Evolutionary conservation across 306 rosid species (phyloP).

Genomic region (Lathyrus oleraceus): DNA sequence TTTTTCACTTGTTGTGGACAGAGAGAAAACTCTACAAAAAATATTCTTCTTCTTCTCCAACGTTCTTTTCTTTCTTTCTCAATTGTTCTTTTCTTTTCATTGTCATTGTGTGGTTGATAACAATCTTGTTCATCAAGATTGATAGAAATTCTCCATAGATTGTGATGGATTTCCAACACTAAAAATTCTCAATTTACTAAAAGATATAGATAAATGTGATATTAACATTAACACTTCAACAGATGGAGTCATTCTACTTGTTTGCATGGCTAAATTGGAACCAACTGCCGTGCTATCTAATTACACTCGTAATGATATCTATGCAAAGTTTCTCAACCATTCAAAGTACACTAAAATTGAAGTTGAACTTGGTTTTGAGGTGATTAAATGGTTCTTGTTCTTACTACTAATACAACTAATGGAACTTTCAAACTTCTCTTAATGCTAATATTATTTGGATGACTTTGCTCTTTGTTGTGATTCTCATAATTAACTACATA

Average conservation of each 20-base stretch:
- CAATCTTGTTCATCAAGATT: no score
- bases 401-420: conserved; percentile 46
- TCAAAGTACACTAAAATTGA: conserved; percentile 67
- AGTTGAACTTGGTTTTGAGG: conserved; percentile 67
- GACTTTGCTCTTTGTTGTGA: conserved; percentile 9
- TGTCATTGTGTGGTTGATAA: no score
- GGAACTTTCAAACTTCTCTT: conserved; percentile 50
- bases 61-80: no score
- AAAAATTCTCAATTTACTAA: conserved; percentile 43
- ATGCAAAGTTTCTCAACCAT: conserved; percentile 55
- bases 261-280: conserved; percentile 56
- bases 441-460: conserved; percentile 10
- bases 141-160: no score
- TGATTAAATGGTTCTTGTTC: conserved; percentile 81
- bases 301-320: conserved; percentile 50
- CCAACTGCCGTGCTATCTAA: conserved; percentile 47
- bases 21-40: no score
- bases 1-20: no score
- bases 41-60: no score
- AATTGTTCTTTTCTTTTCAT: no score
- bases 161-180: no score
- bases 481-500: background rate
- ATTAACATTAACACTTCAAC: conserved; percentile 48
- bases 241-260: conserved; percentile 59
- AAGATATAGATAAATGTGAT: conserved; percentile 51